phyloP scores from a whole-genome alignment of 805 yeast species.

The Clavispora phyllophila region DNA sequence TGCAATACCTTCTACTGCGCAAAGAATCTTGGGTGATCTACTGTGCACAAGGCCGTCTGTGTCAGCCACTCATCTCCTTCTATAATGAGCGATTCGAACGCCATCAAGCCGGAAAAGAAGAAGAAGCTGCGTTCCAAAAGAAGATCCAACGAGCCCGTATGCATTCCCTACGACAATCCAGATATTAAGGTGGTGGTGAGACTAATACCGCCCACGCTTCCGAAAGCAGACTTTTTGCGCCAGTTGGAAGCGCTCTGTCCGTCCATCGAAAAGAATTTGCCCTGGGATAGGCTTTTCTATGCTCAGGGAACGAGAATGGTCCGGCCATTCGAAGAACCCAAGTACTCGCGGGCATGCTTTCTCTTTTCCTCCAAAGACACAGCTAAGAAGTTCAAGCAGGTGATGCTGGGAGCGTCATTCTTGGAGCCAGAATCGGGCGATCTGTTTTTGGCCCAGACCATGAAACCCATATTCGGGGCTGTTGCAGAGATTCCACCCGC shows the following conservation, averaged over 20 bases:
- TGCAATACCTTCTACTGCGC: background rate
- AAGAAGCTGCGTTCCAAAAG: background rate
- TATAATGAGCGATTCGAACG: background rate
- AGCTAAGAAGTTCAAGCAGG: constrained; percentile 8
- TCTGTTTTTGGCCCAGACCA: constrained; percentile 15
- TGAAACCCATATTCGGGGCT: constrained; percentile 12
- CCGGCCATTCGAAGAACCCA: constrained; percentile 17
- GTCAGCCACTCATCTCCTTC: background rate
- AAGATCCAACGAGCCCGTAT: background rate
- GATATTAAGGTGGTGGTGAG: constrained; percentile 12
- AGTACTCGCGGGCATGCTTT: constrained; percentile 16
- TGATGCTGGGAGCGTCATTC: constrained; percentile 18
- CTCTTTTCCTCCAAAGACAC: constrained; percentile 7
- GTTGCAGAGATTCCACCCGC: constrained; percentile 20
- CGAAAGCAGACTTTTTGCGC: constrained; percentile 14
- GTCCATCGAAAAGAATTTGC: background rate
- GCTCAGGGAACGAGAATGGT: constrained; percentile 14
- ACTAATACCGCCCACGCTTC: constrained; percentile 21
- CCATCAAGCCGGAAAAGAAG: background rate
- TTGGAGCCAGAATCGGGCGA: constrained; percentile 21
- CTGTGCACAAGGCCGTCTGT: background rate
- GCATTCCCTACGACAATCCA: constrained; percentile 11
- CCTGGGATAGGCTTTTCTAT: constrained; percentile 8
- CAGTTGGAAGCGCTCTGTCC: constrained; percentile 14
- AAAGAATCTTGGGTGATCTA: background rate